A percentile compares a stretch with the other conserved stretches of the same genome.
These are phyloP conservation scores for Dendrobium catenatum DNA, from an alignment of 106 monocot genomes.

Conservation along the genomic window DNA sequence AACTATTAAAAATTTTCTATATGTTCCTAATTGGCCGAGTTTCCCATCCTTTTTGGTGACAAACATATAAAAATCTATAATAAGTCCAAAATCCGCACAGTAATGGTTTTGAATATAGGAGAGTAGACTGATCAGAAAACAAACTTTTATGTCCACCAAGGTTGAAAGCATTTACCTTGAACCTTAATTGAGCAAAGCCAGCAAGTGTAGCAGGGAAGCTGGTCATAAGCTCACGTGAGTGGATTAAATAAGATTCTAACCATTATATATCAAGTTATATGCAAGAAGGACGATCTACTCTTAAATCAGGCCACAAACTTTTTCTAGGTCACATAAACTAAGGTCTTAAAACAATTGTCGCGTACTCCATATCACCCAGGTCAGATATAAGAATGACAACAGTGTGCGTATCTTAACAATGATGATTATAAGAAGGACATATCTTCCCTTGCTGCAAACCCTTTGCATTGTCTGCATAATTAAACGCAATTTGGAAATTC, in stretches of 20 bases:
- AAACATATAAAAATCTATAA: no score
- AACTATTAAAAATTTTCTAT: no score
- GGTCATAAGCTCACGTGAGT: background rate
- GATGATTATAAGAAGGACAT: background rate
- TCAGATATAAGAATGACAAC: background rate
- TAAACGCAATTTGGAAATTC: background rate
- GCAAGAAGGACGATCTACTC: background rate
- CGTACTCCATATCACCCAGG: background rate
- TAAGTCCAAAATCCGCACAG: no score
- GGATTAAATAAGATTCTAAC: background rate
- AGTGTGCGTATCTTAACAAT: background rate
- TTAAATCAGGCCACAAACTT: background rate
- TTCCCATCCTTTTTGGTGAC: no score
- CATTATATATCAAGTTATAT: background rate
- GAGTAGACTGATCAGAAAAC: no score
- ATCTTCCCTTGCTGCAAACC: background rate
- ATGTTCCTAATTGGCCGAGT: no score
- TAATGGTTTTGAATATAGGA: no score
- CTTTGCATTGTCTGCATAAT: background rate
- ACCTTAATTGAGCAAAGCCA: no score
- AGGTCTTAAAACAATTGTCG: background rate
- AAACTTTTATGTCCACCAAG: no score
- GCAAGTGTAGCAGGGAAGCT: background rate
- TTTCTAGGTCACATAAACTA: no score
- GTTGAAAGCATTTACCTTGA: no score